These are phyloP conservation scores for Comarum palustre DNA, from an alignment of 306 rosid genomes.

Conservation along the genomic window DNA sequence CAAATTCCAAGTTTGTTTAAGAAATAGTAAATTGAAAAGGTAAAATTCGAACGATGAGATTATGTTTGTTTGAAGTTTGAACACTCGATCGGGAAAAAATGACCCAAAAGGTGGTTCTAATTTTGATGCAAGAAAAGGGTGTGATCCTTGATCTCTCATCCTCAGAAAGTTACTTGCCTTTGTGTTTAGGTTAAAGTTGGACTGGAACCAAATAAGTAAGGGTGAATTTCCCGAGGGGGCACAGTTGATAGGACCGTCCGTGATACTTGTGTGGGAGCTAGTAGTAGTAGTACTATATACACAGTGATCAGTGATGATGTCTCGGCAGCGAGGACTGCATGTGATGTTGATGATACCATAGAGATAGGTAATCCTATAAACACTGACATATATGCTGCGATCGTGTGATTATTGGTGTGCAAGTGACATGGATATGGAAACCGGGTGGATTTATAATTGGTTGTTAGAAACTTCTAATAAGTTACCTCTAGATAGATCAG, in stretches of 20 bases:
- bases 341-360: conserved; percentile 4
- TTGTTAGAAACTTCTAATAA: background rate
- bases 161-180: conserved; percentile 55
- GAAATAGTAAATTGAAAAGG: background rate
- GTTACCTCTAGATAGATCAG: background rate
- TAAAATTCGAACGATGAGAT: conserved; percentile 1
- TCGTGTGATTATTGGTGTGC: background rate
- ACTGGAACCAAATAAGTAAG: conserved; percentile 1
- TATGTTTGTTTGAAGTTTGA: background rate
- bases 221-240: conserved; percentile 40
- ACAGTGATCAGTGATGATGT: background rate
- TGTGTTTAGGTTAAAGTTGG: conserved; percentile 39
- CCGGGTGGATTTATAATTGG: background rate
- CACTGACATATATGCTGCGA: no score
- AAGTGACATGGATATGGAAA: background rate
- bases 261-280: conserved; percentile 47
- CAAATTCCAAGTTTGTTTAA: conserved; percentile 48
- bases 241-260: conserved; percentile 76
- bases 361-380: background rate
- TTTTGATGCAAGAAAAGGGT: conserved; percentile 10
- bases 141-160: background rate
- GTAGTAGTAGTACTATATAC: background rate
- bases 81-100: background rate
- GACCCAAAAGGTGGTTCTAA: background rate
- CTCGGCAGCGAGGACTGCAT: conserved; percentile 1